A percentile compares a stretch with the other conserved stretches of the same genome.
These are phyloP conservation scores for Neurospora sublineolata DNA, from an alignment of 495 filamentous ascomycete species.

Conservation along the genomic window DNA sequence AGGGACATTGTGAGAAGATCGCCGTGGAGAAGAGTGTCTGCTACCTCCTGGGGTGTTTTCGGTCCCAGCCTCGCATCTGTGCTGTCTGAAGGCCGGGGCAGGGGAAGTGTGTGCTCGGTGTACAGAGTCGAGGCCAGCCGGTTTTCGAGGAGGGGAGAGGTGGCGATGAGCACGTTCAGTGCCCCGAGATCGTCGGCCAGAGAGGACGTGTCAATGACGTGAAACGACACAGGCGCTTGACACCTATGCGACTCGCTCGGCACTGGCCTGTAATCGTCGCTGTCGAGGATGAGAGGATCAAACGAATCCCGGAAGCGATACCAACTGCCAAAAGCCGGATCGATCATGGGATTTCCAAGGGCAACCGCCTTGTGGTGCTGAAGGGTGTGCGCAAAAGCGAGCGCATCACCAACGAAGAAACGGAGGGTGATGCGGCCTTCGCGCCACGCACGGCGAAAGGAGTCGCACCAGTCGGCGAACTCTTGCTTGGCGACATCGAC, in stretches of 20 bases:
- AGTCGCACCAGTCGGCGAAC: slow-evolving; percentile 14
- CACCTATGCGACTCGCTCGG: neutral
- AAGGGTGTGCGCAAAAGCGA: slow-evolving; percentile 13
- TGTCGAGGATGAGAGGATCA: slow-evolving; percentile 8
- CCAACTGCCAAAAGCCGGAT: neutral
- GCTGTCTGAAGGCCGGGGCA: neutral
- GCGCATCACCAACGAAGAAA: slow-evolving; percentile 13
- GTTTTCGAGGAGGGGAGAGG: slow-evolving; percentile 12
- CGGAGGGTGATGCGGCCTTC: slow-evolving; percentile 8
- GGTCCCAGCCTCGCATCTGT: slow-evolving; percentile 1
- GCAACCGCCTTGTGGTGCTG: slow-evolving; percentile 5
- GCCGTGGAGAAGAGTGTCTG: slow-evolving; percentile 12
- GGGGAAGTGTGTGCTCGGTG: slow-evolving; percentile 6
- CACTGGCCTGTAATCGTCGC: slow-evolving; percentile 1
- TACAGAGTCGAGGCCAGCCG: slow-evolving; percentile 13
- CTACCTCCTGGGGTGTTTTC: neutral
- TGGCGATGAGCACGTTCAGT: slow-evolving; percentile 16
- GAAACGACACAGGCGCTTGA: slow-evolving; percentile 9
- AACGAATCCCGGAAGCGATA: slow-evolving; percentile 2
- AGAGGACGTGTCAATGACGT: slow-evolving; percentile 22
- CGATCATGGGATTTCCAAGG: neutral
- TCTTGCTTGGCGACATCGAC: slow-evolving; percentile 8
- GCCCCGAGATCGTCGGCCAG: slow-evolving; percentile 9
- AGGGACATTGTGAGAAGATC: slow-evolving; percentile 12
- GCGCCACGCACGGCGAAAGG: slow-evolving; percentile 5